Percentiles rank a stretch among this genome's conserved stretches.
phyloP scores from a whole-genome alignment of 129 eudicot genomes.

The Escallonia rubra region DNA sequence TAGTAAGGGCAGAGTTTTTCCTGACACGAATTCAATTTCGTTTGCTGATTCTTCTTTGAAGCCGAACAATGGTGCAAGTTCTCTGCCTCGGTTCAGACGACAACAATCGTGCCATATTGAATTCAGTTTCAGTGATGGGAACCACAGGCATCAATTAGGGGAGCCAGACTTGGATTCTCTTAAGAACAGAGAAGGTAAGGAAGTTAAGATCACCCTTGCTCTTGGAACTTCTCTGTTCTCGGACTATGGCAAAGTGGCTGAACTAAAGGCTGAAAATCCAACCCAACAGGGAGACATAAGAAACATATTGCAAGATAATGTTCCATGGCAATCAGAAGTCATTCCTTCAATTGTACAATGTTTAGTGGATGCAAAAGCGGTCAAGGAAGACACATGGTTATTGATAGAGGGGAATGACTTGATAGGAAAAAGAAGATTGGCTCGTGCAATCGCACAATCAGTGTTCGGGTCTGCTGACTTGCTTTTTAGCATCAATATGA shows the following conservation, averaged over 20 bases:
- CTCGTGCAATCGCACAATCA: slow-evolving; percentile 44
- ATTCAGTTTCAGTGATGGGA: slow-evolving; percentile 46
- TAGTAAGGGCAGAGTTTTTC: slow-evolving; percentile 14
- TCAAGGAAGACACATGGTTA: slow-evolving; percentile 35
- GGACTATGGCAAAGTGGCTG: slow-evolving; percentile 14
- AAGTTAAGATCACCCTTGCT: slow-evolving; percentile 69
- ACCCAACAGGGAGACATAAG: slow-evolving; percentile 12
- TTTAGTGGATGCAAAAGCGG: slow-evolving; percentile 23
- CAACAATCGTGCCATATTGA: slow-evolving; percentile 84
- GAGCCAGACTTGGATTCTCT: slow-evolving; percentile 74
- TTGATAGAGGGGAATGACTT: slow-evolving; percentile 65
- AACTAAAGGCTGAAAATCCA: neutral
- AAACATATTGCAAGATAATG: slow-evolving; percentile 50
- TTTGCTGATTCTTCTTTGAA: slow-evolving; percentile 39
- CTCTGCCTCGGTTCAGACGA: slow-evolving; percentile 69
- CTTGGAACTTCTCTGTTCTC: slow-evolving; percentile 43
- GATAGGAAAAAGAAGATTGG: slow-evolving; percentile 62
- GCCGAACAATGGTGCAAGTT: slow-evolving; percentile 27
- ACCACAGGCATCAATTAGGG: slow-evolving; percentile 14
- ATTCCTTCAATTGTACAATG: slow-evolving; percentile 41
- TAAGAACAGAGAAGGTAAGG: slow-evolving; percentile 55
- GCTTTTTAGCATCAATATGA: slow-evolving; percentile 45
- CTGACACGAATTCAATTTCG: slow-evolving; percentile 43
- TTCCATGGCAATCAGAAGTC: slow-evolving; percentile 70
- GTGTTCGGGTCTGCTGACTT: slow-evolving; percentile 55